Evolutionary conservation across 108 stramenopile species (phyloP).

Genomic region (Schizochytrium sp.): DNA sequence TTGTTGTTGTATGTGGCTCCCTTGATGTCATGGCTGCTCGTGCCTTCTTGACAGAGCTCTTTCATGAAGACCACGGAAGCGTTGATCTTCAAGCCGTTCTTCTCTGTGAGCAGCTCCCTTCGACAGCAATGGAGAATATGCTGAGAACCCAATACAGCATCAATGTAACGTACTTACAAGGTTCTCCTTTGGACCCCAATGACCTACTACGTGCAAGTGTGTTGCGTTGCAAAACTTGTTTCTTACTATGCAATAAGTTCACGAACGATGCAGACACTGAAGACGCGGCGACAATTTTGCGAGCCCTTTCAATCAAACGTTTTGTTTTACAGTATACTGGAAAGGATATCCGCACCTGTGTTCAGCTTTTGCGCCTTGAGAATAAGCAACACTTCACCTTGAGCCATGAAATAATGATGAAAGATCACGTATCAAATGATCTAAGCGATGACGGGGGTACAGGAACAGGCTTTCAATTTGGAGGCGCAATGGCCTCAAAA

Average conservation of each 20-base stretch:
- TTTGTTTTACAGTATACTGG: slow-evolving; percentile 6
- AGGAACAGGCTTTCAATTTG: not conserved
- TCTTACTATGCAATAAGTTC: slow-evolving; percentile 55
- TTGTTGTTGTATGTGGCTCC: slow-evolving; percentile 40
- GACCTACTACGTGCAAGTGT: slow-evolving; percentile 46
- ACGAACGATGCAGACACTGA: slow-evolving; percentile 24
- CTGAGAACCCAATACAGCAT: slow-evolving; percentile 16
- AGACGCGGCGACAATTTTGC: slow-evolving; percentile 40
- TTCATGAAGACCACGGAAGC: slow-evolving; percentile 51
- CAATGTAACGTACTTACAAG: slow-evolving; percentile 51
- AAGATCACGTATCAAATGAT: not conserved
- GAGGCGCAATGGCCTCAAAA: too few relatives aligned
- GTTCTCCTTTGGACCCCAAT: slow-evolving; percentile 31
- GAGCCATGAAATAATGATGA: slow-evolving; percentile 26
- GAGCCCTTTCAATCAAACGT: slow-evolving; percentile 56
- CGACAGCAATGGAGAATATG: slow-evolving; percentile 28
- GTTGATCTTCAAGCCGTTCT: slow-evolving; percentile 52
- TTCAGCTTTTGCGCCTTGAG: slow-evolving; percentile 32
- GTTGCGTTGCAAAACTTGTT: not conserved
- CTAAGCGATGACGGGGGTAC: not conserved
- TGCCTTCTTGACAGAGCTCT: slow-evolving; percentile 45
- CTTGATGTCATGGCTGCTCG: not conserved
- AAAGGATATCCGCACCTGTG: slow-evolving; percentile 28
- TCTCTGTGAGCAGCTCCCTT: slow-evolving; percentile 39
- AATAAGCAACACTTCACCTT: slow-evolving; percentile 56